Evolutionary conservation across 108 stramenopile species (phyloP).

Genomic region (Nitzschia inconspicua): DNA sequence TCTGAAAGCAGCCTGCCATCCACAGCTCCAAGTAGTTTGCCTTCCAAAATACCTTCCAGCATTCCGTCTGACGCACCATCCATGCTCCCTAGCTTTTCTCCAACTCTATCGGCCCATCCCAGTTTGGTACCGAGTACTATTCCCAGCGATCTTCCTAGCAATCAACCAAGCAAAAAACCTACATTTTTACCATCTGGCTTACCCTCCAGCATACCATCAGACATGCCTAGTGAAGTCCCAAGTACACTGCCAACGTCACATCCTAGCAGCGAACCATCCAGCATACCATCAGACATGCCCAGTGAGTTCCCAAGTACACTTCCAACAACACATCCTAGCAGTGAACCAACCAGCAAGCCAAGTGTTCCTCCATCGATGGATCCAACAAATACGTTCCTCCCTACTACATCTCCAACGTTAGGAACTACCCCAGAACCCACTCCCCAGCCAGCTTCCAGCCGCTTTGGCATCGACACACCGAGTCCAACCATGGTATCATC

Average conservation of each 20-base stretch:
- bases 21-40: background rate
- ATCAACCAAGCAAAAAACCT: background rate
- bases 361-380: background rate
- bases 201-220: background rate
- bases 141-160: background rate
- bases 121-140: background rate
- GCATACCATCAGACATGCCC: background rate
- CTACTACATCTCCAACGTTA: background rate
- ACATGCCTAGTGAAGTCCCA: background rate
- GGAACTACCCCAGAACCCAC: too few species aligned
- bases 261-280: background rate
- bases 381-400: background rate
- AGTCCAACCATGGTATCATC: too few species aligned
- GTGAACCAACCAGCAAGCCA: background rate
- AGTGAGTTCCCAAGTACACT: background rate
- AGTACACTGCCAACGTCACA: background rate
- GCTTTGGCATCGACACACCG: too few species aligned
- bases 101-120: constrained; percentile 4
- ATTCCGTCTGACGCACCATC: background rate
- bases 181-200: background rate
- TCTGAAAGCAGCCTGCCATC: background rate
- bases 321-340: background rate
- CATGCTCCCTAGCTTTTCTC: background rate
- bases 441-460: background rate
- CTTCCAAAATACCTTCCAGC: background rate